A percentile compares a stretch with the other conserved stretches of the same genome.
These are phyloP conservation scores for Volvariella surrecta DNA, from an alignment of 1,284 basidiomycete genomes.

Conservation along the genomic window DNA sequence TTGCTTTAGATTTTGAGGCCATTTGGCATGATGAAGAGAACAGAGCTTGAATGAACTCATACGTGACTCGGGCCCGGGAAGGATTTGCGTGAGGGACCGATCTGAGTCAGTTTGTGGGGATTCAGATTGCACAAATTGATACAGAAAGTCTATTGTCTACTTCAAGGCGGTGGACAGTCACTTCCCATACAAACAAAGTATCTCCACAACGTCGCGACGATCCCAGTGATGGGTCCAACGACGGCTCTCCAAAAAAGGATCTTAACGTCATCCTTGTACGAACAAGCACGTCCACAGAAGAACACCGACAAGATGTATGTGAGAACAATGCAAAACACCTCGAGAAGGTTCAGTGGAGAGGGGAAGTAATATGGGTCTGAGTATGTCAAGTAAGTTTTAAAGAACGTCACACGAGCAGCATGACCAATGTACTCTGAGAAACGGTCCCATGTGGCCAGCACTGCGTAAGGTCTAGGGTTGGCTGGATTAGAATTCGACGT, in stretches of 20 bases:
- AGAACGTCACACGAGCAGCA: slow-evolving; percentile 33
- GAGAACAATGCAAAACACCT: slow-evolving; percentile 16
- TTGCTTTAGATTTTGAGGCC: too few species aligned
- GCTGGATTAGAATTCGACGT: slow-evolving; percentile 7
- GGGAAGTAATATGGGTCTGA: slow-evolving; percentile 34
- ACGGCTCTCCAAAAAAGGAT: slow-evolving; percentile 31
- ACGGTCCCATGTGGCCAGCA: slow-evolving; percentile 31
- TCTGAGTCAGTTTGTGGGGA: too few species aligned
- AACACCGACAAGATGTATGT: slow-evolving; percentile 1
- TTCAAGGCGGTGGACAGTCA: too few species aligned
- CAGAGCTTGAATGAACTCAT: too few species aligned
- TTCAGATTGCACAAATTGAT: too few species aligned
- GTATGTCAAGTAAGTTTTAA: slow-evolving; percentile 30
- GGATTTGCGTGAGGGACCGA: too few species aligned
- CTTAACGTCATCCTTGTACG: slow-evolving; percentile 15
- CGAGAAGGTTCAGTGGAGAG: slow-evolving; percentile 40
- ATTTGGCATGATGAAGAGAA: too few species aligned
- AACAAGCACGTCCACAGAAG: background rate
- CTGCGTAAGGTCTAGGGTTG: background rate
- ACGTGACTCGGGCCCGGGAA: too few species aligned
- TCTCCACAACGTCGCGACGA: background rate
- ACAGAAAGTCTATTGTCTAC: too few species aligned
- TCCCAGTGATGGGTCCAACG: slow-evolving; percentile 28
- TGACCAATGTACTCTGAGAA: slow-evolving; percentile 35
- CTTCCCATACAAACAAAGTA: background rate